A percentile compares a stretch with the other conserved stretches of the same genome.
Evolutionary conservation across 2,329 filamentous ascomycete species (phyloP).

Genomic region (Aspergillus awamori): DNA sequence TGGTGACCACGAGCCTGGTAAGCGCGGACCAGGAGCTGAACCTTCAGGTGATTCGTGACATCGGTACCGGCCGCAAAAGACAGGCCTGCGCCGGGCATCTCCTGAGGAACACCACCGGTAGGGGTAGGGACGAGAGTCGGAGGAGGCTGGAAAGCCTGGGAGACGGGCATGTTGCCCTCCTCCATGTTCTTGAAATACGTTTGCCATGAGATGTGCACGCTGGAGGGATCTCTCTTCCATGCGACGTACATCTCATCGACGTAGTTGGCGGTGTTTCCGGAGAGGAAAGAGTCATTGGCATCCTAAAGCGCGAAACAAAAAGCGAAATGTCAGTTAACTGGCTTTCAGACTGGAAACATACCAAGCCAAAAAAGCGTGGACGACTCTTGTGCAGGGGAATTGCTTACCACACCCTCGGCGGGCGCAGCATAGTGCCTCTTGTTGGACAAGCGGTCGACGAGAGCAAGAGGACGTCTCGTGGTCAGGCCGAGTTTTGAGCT

Average conservation of each 20-base stretch:
- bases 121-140: constrained; percentile 86
- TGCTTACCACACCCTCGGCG: constrained; percentile 63
- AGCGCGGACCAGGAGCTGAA: constrained; percentile 92
- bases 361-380: too few species aligned
- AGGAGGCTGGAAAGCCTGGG: constrained; percentile 93
- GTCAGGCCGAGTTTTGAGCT: constrained; percentile 42
- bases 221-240: constrained; percentile 91
- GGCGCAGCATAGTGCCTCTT: constrained; percentile 62
- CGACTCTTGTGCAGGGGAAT: constrained; percentile 10
- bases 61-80: constrained; percentile 72
- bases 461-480: constrained; percentile 46
- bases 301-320: constrained; percentile 54
- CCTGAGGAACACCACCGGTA: constrained; percentile 73
- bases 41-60: constrained; percentile 94
- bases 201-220: constrained; percentile 97
- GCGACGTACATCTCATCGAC: constrained; percentile 99
- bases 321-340: constrained; percentile 25
- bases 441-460: constrained; percentile 41
- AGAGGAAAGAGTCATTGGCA: constrained; percentile 93
- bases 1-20: constrained; percentile 98
- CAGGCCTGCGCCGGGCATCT: constrained; percentile 69
- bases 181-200: constrained; percentile 99
- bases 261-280: constrained; percentile 96
- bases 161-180: constrained; percentile 94
- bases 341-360: not conserved